Percentiles rank a stretch among this genome's conserved stretches.
These are phyloP conservation scores for Circinella umbellata DNA, from an alignment of 371 early-diverging fungal species.

Conservation along the genomic window DNA sequence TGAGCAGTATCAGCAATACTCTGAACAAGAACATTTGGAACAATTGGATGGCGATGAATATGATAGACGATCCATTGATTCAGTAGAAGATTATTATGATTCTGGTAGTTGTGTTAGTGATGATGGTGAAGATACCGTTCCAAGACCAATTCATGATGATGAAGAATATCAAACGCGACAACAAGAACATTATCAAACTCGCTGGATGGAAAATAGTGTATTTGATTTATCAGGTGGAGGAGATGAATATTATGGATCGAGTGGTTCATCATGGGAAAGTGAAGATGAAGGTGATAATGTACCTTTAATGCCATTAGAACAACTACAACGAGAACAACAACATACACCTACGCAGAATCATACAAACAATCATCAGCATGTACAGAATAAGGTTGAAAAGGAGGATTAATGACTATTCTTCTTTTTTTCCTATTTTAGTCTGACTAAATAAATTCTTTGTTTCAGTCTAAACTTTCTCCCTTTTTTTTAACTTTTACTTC, in stretches of 20 bases:
- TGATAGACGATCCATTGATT: slow-evolving; percentile 14
- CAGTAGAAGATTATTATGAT: slow-evolving; percentile 37
- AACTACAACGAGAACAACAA: neutral
- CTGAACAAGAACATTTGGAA: neutral
- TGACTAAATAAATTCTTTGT: too few relatives aligned
- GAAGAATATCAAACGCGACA: slow-evolving; percentile 35
- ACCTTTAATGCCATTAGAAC: slow-evolving; percentile 14
- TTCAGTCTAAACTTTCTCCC: neutral
- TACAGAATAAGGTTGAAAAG: neutral
- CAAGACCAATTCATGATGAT: slow-evolving; percentile 4
- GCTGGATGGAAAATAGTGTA: slow-evolving; percentile 26
- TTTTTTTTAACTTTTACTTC: neutral
- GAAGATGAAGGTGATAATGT: slow-evolving; percentile 21
- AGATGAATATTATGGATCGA: slow-evolving; percentile 12
- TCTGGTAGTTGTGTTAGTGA: slow-evolving; percentile 43
- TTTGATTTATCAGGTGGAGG: slow-evolving; percentile 30
- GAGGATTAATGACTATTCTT: neutral
- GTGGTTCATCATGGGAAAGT: slow-evolving; percentile 11
- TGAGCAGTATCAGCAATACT: neutral
- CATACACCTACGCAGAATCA: neutral
- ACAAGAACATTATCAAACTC: neutral
- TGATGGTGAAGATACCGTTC: slow-evolving; percentile 31
- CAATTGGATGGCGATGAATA: slow-evolving; percentile 3
- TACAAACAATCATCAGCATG: neutral
- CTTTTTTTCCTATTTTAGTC: too few relatives aligned